Conservation (phyloP, 2,329 filamentous ascomycete species). For the Diaporthe velutina region DNA sequence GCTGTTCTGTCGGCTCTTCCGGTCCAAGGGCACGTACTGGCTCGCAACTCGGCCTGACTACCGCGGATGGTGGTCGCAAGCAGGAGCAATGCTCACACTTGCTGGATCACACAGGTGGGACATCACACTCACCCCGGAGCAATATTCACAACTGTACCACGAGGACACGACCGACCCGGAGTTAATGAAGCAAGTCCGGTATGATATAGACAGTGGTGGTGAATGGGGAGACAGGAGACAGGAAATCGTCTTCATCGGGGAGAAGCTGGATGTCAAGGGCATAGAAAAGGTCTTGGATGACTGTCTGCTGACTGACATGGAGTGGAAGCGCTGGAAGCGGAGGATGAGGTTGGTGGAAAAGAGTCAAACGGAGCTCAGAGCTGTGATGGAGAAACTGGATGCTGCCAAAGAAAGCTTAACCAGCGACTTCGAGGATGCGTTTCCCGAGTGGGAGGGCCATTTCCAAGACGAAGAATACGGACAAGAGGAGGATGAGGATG, state of each 20-base stretch:
- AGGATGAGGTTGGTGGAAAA: constrained; percentile 42
- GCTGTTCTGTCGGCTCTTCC: constrained; percentile 67
- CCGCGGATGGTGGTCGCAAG: constrained; percentile 73
- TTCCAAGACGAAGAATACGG: constrained; percentile 23
- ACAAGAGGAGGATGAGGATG: constrained; percentile 4
- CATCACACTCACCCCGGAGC: constrained; percentile 64
- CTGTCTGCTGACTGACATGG: constrained; percentile 72
- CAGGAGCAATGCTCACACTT: constrained; percentile 74
- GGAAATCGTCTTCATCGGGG: constrained; percentile 81
- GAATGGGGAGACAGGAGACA: constrained; percentile 79
- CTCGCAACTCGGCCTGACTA: constrained; percentile 68
- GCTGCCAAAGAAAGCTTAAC: constrained; percentile 5
- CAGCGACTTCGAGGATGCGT: not conserved
- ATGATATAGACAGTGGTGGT: constrained; percentile 65
- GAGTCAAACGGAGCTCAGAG: not conserved
- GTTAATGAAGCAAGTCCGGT: constrained; percentile 61
- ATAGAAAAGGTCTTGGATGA: constrained; percentile 68
- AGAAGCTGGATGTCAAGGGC: constrained; percentile 66
- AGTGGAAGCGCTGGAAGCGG: constrained; percentile 59
- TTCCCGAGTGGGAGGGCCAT: constrained; percentile 27
- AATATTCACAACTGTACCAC: constrained; percentile 42
- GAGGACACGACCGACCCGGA: constrained; percentile 61
- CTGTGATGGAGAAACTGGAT: not conserved
- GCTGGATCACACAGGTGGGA: constrained; percentile 70
- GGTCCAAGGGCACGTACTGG: constrained; percentile 74